These are phyloP conservation scores for Solanum rostratum DNA, from an alignment of 257 asterid genomes.

Conservation along the genomic window DNA sequence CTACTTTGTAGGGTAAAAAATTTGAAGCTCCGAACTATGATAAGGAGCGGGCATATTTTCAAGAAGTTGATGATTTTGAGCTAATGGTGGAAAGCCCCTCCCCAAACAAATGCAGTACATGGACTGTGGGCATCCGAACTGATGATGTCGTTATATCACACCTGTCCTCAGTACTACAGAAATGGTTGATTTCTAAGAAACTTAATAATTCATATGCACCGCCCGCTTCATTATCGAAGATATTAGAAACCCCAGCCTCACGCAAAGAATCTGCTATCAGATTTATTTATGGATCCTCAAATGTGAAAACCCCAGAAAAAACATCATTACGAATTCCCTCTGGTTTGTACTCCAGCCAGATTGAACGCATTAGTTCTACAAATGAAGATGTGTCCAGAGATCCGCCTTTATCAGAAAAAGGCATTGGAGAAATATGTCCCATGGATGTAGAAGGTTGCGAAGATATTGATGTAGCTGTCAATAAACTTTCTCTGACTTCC, in stretches of 20 bases:
- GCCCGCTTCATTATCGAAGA: slow-evolving; percentile 60
- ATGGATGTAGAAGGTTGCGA: slow-evolving; percentile 27
- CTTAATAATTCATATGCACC: slow-evolving; percentile 34
- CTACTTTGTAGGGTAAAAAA: slow-evolving; percentile 40
- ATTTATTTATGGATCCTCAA: slow-evolving; percentile 16
- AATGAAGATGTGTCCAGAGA: slow-evolving; percentile 21
- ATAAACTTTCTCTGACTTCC: slow-evolving; percentile 64
- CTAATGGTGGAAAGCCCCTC: slow-evolving; percentile 94
- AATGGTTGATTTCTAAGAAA: slow-evolving; percentile 66
- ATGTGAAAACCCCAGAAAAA: slow-evolving; percentile 19
- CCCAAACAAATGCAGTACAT: slow-evolving; percentile 67
- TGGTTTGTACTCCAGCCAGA: slow-evolving; percentile 23
- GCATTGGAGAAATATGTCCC: background rate
- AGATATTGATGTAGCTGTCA: slow-evolving; percentile 50
- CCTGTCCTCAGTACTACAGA: slow-evolving; percentile 64
- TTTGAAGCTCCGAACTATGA: slow-evolving; percentile 46
- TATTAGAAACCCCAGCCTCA: slow-evolving; percentile 54
- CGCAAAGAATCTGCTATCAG: slow-evolving; percentile 15
- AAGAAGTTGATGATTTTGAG: slow-evolving; percentile 88
- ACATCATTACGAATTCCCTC: slow-evolving; percentile 16
- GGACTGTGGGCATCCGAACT: slow-evolving; percentile 44
- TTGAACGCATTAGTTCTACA: slow-evolving; percentile 23
- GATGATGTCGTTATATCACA: slow-evolving; percentile 37
- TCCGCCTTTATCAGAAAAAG: background rate
- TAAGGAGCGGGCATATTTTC: slow-evolving; percentile 65